phyloP scores from a whole-genome alignment of 352 stramenopile genomes.

The Elongisporangium prolatum region DNA sequence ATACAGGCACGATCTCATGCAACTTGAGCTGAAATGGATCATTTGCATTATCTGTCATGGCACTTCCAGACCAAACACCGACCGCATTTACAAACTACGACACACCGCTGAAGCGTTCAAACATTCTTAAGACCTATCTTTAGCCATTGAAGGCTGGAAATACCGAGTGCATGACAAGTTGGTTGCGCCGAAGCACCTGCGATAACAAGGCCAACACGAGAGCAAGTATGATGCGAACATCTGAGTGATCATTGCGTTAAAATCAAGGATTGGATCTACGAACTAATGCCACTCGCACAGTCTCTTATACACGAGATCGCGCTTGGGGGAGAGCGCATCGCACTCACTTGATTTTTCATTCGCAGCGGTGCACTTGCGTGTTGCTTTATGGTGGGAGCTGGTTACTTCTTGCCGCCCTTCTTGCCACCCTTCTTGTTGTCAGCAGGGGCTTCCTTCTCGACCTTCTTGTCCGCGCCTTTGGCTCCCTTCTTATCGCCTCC shows the following conservation, averaged over 20 bases:
- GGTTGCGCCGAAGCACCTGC: slow-evolving; percentile 1
- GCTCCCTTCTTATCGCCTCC: slow-evolving; percentile 18
- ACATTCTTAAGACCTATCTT: slow-evolving; percentile 3
- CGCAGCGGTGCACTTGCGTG: not conserved
- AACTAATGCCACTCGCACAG: not conserved
- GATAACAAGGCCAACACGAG: no score
- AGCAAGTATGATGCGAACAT: no score
- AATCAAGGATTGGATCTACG: not conserved
- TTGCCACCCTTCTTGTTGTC: slow-evolving; percentile 37
- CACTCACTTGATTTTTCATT: not conserved
- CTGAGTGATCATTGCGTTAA: slow-evolving; percentile 3
- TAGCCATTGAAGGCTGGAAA: slow-evolving; percentile 8
- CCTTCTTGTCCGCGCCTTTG: slow-evolving; percentile 24
- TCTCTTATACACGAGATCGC: not conserved
- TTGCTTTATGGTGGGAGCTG: not conserved
- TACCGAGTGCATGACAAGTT: not conserved
- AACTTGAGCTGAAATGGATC: slow-evolving; percentile 13
- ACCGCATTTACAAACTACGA: not conserved
- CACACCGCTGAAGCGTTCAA: slow-evolving; percentile 1
- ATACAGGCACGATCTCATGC: slow-evolving; percentile 14
- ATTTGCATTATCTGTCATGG: not conserved
- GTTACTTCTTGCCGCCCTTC: slow-evolving; percentile 58
- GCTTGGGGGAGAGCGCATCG: not conserved
- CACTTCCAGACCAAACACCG: not conserved
- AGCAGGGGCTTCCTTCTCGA: slow-evolving; percentile 34